Evolutionary conservation across 192 early-diverging fungal species (phyloP).

Genomic region (Backusella mclennaniae): DNA sequence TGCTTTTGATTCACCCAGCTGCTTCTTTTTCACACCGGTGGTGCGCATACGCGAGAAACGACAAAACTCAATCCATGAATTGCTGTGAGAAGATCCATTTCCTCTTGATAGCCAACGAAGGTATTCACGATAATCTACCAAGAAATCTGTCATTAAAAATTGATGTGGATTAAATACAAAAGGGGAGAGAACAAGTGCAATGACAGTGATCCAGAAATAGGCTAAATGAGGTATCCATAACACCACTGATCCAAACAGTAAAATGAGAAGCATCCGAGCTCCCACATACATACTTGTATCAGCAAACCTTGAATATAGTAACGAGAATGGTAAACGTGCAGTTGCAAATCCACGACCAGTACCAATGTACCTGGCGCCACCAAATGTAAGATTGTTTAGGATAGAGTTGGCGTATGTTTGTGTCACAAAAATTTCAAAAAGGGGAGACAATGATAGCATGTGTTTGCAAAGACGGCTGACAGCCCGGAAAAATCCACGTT

Average conservation of each 20-base stretch:
- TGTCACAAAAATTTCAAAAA: constrained; percentile 85
- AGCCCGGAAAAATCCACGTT: constrained; percentile 76
- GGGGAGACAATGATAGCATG: constrained; percentile 76
- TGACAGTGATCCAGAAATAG: constrained; percentile 82
- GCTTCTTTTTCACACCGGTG: constrained; percentile 75
- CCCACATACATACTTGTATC: constrained; percentile 78
- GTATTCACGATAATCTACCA: constrained; percentile 78
- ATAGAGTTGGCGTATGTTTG: constrained; percentile 81
- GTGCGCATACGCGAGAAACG: constrained; percentile 67
- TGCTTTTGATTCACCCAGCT: constrained; percentile 64
- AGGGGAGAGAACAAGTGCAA: constrained; percentile 74
- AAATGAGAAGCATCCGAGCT: constrained; percentile 60
- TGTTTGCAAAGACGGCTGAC: constrained; percentile 78
- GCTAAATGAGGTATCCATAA: constrained; percentile 67
- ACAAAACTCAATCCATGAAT: constrained; percentile 79
- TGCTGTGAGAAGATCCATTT: constrained; percentile 65
- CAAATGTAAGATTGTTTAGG: constrained; percentile 78
- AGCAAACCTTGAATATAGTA: constrained; percentile 76
- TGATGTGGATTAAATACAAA: constrained; percentile 91
- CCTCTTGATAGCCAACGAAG: constrained; percentile 79
- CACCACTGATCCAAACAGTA: constrained; percentile 59
- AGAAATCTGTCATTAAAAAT: constrained; percentile 74
- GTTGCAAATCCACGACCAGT: constrained; percentile 87
- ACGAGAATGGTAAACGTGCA: constrained; percentile 72
- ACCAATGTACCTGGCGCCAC: constrained; percentile 80